Conservation (phyloP, 148 eudicot genomes). For the Chenopodium quinoa region DNA sequence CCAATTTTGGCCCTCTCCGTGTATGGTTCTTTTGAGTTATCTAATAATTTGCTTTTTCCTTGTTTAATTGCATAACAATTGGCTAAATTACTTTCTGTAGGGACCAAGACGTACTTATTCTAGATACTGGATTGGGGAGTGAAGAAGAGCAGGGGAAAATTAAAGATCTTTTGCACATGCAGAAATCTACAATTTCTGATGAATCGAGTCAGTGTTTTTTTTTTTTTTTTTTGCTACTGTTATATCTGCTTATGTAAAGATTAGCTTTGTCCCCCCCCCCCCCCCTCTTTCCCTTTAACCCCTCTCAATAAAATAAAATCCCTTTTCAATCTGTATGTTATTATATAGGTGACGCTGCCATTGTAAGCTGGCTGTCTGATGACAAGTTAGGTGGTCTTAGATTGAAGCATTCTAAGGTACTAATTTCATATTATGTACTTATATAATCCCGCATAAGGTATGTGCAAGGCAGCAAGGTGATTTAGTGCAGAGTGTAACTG, state of each 20-base stretch:
- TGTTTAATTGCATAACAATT: background rate
- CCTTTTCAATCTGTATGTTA: conserved; percentile 9
- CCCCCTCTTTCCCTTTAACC: too few species aligned
- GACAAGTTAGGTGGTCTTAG: conserved; percentile 65
- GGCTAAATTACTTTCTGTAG: conserved; percentile 33
- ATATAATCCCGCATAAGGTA: conserved; percentile 1
- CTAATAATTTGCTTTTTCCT: background rate
- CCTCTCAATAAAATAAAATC: background rate
- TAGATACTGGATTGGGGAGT: conserved; percentile 68
- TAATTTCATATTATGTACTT: conserved; percentile 2
- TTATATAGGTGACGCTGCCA: conserved; percentile 40
- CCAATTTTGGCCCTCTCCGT: conserved; percentile 78
- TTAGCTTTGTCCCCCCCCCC: background rate
- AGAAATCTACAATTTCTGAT: conserved; percentile 39
- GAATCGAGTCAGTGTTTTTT: conserved; percentile 58
- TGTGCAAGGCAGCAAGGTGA: background rate
- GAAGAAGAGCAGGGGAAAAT: conserved; percentile 64
- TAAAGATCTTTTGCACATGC: conserved; percentile 61
- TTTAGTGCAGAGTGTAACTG: conserved; percentile 4
- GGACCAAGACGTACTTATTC: conserved; percentile 66
- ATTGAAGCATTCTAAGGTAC: conserved; percentile 84
- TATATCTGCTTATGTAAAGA: background rate
- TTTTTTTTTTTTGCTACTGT: background rate
- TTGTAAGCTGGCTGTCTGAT: conserved; percentile 72
- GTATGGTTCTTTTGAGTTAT: conserved; percentile 44